Percentiles rank a stretch among this genome's conserved stretches.
Evolutionary conservation across 2,329 filamentous ascomycete genomes (phyloP).

Genomic region (Pseudocercospora eumusae): DNA sequence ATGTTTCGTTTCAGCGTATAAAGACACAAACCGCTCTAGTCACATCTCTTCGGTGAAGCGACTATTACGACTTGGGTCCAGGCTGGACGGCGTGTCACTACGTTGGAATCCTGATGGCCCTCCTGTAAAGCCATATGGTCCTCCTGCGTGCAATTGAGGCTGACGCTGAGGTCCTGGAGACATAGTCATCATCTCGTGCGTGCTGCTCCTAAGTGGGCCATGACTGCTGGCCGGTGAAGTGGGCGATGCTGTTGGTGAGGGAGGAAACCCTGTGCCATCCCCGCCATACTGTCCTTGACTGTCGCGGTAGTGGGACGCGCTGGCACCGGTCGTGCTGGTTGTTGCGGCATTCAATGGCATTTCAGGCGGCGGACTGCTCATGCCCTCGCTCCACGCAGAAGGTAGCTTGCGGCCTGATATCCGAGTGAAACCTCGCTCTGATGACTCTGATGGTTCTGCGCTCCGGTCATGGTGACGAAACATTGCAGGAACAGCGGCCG

Average conservation of each 20-base stretch:
- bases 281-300: constrained; percentile 47
- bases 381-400: constrained; percentile 52
- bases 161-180: constrained; percentile 40
- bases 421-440: constrained; percentile 49
- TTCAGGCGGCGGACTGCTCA: constrained; percentile 40
- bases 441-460: constrained; percentile 26
- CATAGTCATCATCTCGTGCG: constrained; percentile 33
- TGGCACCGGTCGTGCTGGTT: constrained; percentile 27
- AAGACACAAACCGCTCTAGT: constrained; percentile 19
- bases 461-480: constrained; percentile 41
- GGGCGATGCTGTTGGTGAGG: constrained; percentile 17
- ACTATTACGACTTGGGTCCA: constrained; percentile 27
- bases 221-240: constrained; percentile 19
- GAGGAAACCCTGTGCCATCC: constrained; percentile 30
- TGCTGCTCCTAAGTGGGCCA: constrained; percentile 17
- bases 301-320: constrained; percentile 49
- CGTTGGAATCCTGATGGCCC: constrained; percentile 15
- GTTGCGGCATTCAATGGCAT: constrained; percentile 26
- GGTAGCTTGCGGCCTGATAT: constrained; percentile 53
- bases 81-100: constrained; percentile 27
- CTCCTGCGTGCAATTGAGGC: constrained; percentile 37
- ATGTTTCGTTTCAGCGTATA: constrained; percentile 1
- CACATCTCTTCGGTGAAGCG: constrained; percentile 35
- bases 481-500: constrained; percentile 42
- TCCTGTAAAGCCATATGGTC: constrained; percentile 34